These are phyloP conservation scores for Globisporangium yorkense DNA, from an alignment of 352 stramenopile genomes.

Conservation along the genomic window DNA sequence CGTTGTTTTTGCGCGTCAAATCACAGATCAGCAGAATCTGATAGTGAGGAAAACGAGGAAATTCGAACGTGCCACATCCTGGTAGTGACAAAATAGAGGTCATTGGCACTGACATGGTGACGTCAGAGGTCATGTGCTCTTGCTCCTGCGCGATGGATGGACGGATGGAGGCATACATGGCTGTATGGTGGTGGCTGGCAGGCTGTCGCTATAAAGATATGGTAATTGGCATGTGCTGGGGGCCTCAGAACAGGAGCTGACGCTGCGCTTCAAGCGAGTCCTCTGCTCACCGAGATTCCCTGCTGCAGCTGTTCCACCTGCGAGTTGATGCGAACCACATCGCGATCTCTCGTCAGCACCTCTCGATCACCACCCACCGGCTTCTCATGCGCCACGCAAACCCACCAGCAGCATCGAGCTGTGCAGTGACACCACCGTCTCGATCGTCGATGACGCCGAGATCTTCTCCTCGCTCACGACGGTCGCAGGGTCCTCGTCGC, in stretches of 20 bases:
- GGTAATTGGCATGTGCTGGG: not conserved
- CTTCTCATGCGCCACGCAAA: not conserved
- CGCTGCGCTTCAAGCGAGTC: conserved; percentile 1
- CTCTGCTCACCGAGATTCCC: conserved; percentile 43
- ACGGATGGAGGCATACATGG: too few relatives aligned
- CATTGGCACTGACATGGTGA: too few relatives aligned
- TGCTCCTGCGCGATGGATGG: too few relatives aligned
- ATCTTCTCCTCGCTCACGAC: conserved; percentile 47
- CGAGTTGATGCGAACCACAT: not conserved
- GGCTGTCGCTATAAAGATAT: conserved; percentile 3
- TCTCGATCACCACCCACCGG: not conserved
- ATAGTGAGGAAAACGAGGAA: not conserved
- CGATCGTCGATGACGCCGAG: conserved; percentile 63
- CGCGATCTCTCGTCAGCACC: not conserved
- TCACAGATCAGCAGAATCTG: not conserved
- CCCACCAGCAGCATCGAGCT: conserved; percentile 61
- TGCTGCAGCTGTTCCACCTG: conserved; percentile 52
- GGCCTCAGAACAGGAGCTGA: too few relatives aligned
- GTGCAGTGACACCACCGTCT: conserved; percentile 66
- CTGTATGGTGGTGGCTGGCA: too few relatives aligned
- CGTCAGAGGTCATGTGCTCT: too few relatives aligned
- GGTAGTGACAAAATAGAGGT: too few relatives aligned
- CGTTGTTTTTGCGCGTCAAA: not conserved
- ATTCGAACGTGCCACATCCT: too few relatives aligned
- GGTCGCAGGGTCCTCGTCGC: conserved; percentile 31